Evolutionary conservation across 2,329 filamentous ascomycete species (phyloP).

Genomic region (Seiridium unicorne): DNA sequence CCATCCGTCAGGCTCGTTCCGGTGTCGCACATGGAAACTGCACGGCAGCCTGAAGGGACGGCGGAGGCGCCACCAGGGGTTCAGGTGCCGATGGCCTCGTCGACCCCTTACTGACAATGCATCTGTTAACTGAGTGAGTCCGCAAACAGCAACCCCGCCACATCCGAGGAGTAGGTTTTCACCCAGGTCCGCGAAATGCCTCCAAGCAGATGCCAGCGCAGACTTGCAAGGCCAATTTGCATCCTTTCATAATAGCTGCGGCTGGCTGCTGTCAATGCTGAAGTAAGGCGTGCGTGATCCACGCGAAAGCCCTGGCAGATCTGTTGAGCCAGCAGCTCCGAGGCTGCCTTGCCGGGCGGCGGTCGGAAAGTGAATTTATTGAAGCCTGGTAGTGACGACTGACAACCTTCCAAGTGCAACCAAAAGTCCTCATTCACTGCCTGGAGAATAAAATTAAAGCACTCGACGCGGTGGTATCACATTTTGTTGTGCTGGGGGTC

Average conservation of each 20-base stretch:
- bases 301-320: not conserved
- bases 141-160: not conserved
- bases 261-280: not conserved
- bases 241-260: not conserved
- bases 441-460: not conserved
- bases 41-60: not conserved
- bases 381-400: not conserved
- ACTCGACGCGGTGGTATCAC: not conserved
- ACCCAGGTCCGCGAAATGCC: not conserved
- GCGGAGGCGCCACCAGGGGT: not conserved
- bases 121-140: not conserved
- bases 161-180: not conserved
- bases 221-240: no score
- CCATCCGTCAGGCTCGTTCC: not conserved
- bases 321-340: not conserved
- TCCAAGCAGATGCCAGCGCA: no score
- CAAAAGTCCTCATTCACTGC: no score
- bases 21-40: not conserved
- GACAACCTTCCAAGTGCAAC: no score
- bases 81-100: not conserved
- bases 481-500: not conserved
- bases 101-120: not conserved
- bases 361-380: not conserved
- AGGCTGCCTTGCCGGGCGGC: not conserved
- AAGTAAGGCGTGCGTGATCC: conserved; percentile 5